Conservation (phyloP, 2,329 filamentous ascomycete species). For the Calonectria fujianensis region DNA sequence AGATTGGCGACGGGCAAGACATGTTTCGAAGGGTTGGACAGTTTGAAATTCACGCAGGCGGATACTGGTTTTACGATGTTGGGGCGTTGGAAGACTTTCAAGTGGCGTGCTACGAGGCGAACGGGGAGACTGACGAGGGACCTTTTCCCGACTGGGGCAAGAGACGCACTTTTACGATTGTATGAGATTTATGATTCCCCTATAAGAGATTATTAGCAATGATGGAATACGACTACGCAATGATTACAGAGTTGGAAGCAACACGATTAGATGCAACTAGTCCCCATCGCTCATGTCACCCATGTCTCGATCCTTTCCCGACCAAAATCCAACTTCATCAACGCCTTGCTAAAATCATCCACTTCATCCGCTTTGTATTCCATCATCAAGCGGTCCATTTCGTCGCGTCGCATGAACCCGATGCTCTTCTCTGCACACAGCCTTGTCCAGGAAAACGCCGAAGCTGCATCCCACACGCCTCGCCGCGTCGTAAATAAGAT, state of each 20-base stretch:
- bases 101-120: background rate
- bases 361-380: background rate
- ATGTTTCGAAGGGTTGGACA: conserved; percentile 14
- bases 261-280: background rate
- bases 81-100: conserved; percentile 11
- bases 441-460: conserved; percentile 48
- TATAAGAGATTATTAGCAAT: background rate
- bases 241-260: background rate
- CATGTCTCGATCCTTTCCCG: conserved; percentile 5
- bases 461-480: conserved; percentile 55
- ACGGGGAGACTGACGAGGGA: background rate
- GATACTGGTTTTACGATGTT: conserved; percentile 10
- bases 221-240: background rate
- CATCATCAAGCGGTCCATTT: conserved; percentile 25
- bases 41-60: conserved; percentile 8
- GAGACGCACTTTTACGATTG: conserved; percentile 4
- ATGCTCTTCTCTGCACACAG: conserved; percentile 44
- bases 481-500: conserved; percentile 50
- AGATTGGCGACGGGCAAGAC: background rate
- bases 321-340: conserved; percentile 26
- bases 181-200: conserved; percentile 18
- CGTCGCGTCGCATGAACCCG: conserved; percentile 45
- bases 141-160: background rate
- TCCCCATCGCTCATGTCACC: background rate
- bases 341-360: conserved; percentile 12